phyloP scores from a whole-genome alignment of 169 alveolate genomes.

The Babesia ovata region DNA sequence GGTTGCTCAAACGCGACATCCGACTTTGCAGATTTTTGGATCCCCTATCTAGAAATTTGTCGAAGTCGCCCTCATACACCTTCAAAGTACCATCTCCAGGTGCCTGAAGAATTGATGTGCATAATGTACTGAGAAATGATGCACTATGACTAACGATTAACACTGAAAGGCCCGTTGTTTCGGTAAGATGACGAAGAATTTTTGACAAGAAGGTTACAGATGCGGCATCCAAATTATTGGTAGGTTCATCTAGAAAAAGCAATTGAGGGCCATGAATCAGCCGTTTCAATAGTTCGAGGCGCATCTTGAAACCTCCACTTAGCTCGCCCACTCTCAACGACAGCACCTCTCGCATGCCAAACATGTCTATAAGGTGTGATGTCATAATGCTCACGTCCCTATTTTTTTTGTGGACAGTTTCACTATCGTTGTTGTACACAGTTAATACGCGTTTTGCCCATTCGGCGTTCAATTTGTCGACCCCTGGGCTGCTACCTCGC shows the following conservation, averaged over 20 bases:
- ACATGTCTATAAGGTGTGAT: slow-evolving; percentile 58
- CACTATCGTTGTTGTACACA: slow-evolving; percentile 38
- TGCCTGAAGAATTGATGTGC: slow-evolving; percentile 51
- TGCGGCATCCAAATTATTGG: slow-evolving; percentile 73
- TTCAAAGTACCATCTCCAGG: slow-evolving; percentile 64
- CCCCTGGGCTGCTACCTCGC: background rate
- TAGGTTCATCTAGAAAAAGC: slow-evolving; percentile 75
- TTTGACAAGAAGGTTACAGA: slow-evolving; percentile 56
- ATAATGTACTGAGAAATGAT: slow-evolving; percentile 20
- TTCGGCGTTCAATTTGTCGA: background rate
- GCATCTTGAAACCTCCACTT: slow-evolving; percentile 78
- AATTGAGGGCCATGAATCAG: slow-evolving; percentile 68
- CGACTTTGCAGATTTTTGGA: slow-evolving; percentile 10
- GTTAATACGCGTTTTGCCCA: slow-evolving; percentile 22
- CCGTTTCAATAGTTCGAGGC: slow-evolving; percentile 63
- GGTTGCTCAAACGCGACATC: slow-evolving; percentile 19
- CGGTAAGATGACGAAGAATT: slow-evolving; percentile 33
- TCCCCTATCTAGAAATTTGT: slow-evolving; percentile 50
- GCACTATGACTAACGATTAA: slow-evolving; percentile 48
- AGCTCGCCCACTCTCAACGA: slow-evolving; percentile 55
- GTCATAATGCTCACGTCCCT: slow-evolving; percentile 43
- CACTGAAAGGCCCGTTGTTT: slow-evolving; percentile 38
- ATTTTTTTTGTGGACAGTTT: background rate
- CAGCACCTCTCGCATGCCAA: slow-evolving; percentile 64
- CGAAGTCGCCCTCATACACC: slow-evolving; percentile 39